Base-by-base conservation (phyloP, 2,329 filamentous ascomycete genomes). In the Ophiocordyceps camponoti-leonardi region DNA sequence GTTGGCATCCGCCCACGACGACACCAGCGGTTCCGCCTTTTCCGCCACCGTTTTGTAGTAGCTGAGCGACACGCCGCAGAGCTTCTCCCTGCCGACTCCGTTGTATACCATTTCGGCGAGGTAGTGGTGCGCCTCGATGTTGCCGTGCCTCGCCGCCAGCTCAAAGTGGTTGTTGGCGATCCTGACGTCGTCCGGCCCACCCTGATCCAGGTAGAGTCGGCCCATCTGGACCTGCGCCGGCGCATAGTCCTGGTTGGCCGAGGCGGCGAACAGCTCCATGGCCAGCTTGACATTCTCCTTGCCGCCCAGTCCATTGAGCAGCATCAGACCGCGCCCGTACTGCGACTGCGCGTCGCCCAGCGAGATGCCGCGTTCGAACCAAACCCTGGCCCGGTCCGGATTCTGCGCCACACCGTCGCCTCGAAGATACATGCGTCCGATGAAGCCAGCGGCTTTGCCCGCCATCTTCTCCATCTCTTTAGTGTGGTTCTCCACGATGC, bases 101-200 rank as follows among this genome's bases (percentile, higher is more conserved):
- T 85, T 76, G 53, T 88, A 77, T 22, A 80, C 81, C 67, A 94
- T 78, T 62, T 95, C 88, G 2, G 86, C 88, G 4, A 95, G 75
- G 59, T 94, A 94, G 64, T 94, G 95, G 58, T 85, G 86, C 0
- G 87, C 84, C 61, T 94, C 87, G 49, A 94, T 83, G 56, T 87
- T 83, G 14, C 81, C 81, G 58, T 86, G 86, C 22, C 85, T 72
- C 39, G 82, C 82, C 6, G 88, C 88, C 43, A 90, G 71, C 56
- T 94, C 87, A 54, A 95, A 94, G 60, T 93, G 94, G 52, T 82
- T 79, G 48, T 79, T 83, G 2, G 88, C 88, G 1, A 81, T 79
- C 6, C 73, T 67, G n/a, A 92, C 66, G 53, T 94, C 86, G 42
- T 77, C 72, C 1, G 67, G 60, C 26, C 67, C 63, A 18, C 86